Conservation (phyloP, 257 asterid species). For the Ajuga chamaepitys region DNA sequence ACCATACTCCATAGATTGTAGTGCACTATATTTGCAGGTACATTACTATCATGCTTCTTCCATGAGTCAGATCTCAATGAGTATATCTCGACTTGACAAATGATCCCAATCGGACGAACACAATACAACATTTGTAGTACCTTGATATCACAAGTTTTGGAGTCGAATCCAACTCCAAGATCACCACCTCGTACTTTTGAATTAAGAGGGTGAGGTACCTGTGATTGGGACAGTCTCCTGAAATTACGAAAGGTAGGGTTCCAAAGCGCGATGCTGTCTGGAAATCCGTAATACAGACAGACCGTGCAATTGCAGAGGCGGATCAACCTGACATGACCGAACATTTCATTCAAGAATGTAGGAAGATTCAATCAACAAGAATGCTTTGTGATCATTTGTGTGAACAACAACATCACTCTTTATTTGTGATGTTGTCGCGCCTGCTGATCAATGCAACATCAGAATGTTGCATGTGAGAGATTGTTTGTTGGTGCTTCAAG, state of each 20-base stretch:
- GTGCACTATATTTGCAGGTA: slow-evolving; percentile 44
- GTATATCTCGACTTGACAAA: slow-evolving; percentile 45
- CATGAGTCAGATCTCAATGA: slow-evolving; percentile 28
- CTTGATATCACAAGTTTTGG: slow-evolving; percentile 28
- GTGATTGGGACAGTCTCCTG: slow-evolving; percentile 29
- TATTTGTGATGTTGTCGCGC: slow-evolving; percentile 30
- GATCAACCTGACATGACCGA: slow-evolving; percentile 41
- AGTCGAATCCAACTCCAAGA: slow-evolving; percentile 42
- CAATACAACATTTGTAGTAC: slow-evolving; percentile 47
- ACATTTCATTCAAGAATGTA: slow-evolving; percentile 26
- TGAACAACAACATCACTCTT: slow-evolving; percentile 31
- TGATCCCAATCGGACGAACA: slow-evolving; percentile 8
- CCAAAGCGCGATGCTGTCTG: slow-evolving; percentile 47
- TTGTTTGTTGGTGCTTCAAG: slow-evolving; percentile 16
- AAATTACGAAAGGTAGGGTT: slow-evolving; percentile 41
- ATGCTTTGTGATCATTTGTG: not conserved
- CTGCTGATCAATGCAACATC: slow-evolving; percentile 31
- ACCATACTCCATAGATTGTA: slow-evolving; percentile 52
- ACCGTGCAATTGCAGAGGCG: slow-evolving; percentile 52
- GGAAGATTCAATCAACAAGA: slow-evolving; percentile 26
- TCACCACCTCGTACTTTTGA: slow-evolving; percentile 43
- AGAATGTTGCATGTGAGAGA: not conserved
- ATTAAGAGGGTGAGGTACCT: slow-evolving; percentile 18
- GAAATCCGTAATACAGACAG: slow-evolving; percentile 46
- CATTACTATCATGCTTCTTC: slow-evolving; percentile 24